Base-by-base conservation (phyloP, 2,329 filamentous ascomycete genomes). In the Sporothrix humicola region DNA sequence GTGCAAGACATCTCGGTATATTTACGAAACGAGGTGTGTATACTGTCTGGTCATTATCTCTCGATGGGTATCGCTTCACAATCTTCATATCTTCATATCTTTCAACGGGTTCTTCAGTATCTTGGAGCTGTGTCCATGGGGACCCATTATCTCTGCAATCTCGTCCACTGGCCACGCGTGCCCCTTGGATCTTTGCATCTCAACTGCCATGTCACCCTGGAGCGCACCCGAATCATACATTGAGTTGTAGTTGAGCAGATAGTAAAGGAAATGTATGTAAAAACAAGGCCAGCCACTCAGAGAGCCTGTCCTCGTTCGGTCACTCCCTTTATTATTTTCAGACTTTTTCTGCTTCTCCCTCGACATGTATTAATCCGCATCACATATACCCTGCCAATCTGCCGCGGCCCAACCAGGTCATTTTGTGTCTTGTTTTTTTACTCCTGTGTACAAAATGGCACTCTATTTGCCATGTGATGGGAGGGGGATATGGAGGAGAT, bases 401-500 rank as follows among this genome's bases (percentile, higher is more conserved):
- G 17, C 66, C 66, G 66, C 66, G 66, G 66, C 17, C 66, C 66
- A 54, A 69, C 48, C 66, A 69, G 20, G 17, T 44, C 61, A 15
- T 23, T 26, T 44, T n/a, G 9, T 23, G 26, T 20, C 8, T 37
- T 17, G 42, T 10, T 20, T 48, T 66, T 20, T 3, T 13, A 9
- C 37, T 20, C 31, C 20, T 37, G 48, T 17, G 26, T 9, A 48
- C 20, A 48, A 66, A 31, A 48, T 17, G 61, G 42, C 42, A 44
- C 61, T 20, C 42, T 70, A n/a, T 58, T n/a, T 70, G 68, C 52
- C 68, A 70, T 70, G 68, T 70, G 68, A 69, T 44, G 26, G 59
- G n/a, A 31, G 56, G 31, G 31, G 44, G 59, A 5, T 37, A 37
- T 37, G 31, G 31, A 37, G 7, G 7, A 37, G 31, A 37, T 5